Conservation (phyloP, 345 rosid genomes). For the Eucalyptus regnans region DNA sequence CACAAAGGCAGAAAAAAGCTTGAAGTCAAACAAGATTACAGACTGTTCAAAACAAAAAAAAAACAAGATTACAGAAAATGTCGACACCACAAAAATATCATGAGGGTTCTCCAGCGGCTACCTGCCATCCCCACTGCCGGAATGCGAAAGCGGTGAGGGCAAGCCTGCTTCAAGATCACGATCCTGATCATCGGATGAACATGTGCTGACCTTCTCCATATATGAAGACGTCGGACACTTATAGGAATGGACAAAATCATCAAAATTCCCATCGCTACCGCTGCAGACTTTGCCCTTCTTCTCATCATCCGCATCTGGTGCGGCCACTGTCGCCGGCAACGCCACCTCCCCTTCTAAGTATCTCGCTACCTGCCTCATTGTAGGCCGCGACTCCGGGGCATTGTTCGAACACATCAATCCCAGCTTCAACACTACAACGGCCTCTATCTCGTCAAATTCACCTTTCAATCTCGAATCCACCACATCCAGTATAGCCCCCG, state of each 20-base stretch:
- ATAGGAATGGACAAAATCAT: slow-evolving; percentile 43
- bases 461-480: slow-evolving; percentile 61
- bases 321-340: slow-evolving; percentile 31
- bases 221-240: slow-evolving; percentile 6
- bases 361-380: slow-evolving; percentile 67
- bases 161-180: slow-evolving; percentile 33
- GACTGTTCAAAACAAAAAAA: background rate
- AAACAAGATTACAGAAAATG: background rate
- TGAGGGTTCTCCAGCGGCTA: background rate
- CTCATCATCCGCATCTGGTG: slow-evolving; percentile 29
- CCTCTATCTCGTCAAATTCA: slow-evolving; percentile 52
- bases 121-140: slow-evolving; percentile 8
- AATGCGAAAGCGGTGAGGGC: slow-evolving; percentile 6
- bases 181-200: slow-evolving; percentile 25
- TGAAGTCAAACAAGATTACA: background rate
- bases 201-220: slow-evolving; percentile 18
- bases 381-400: slow-evolving; percentile 47
- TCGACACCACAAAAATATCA: background rate
- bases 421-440: slow-evolving; percentile 43
- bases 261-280: slow-evolving; percentile 5
- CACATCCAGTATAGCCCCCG: slow-evolving; percentile 46
- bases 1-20: background rate
- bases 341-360: slow-evolving; percentile 58
- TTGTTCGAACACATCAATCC: slow-evolving; percentile 76
- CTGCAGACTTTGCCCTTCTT: slow-evolving; percentile 7